Conservation (phyloP, 2,329 filamentous ascomycete species). For the Cyclaneusma minus region DNA sequence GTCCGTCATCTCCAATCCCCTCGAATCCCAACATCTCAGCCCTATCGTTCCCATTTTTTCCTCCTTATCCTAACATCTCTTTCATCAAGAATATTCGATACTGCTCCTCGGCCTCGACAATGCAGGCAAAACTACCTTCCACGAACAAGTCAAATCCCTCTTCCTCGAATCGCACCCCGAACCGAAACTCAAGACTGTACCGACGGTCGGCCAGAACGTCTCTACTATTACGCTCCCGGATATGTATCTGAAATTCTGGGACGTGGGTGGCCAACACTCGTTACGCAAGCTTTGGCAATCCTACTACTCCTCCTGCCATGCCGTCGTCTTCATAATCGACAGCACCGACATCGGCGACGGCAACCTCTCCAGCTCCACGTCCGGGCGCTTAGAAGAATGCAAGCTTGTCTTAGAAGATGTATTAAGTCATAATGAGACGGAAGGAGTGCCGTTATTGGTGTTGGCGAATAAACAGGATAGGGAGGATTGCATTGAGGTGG, state of each 20-base stretch:
- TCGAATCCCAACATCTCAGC: conserved; percentile 2
- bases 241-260: conserved; percentile 98
- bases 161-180: conserved; percentile 49
- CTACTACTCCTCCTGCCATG: conserved; percentile 88
- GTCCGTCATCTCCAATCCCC: conserved; percentile 26
- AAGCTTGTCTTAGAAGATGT: conserved; percentile 80
- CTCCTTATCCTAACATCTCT: no score
- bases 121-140: conserved; percentile 94
- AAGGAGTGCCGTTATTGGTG: conserved; percentile 81
- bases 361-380: conserved; percentile 21
- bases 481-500: conserved; percentile 94
- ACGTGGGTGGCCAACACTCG: conserved; percentile 84
- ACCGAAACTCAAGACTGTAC: conserved; percentile 72
- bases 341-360: conserved; percentile 85
- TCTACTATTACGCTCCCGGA: conserved; percentile 79
- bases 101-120: conserved; percentile 96
- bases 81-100: conserved; percentile 82
- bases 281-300: conserved; percentile 87
- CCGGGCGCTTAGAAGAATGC: conserved; percentile 69
- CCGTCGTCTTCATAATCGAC: conserved; percentile 96
- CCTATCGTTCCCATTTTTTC: conserved; percentile 3
- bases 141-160: conserved; percentile 87
- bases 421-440: conserved; percentile 71
- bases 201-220: conserved; percentile 94
- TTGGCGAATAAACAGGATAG: conserved; percentile 96